phyloP scores from a whole-genome alignment of 1,284 basidiomycete genomes.

The Ustilago shanxiensis region DNA sequence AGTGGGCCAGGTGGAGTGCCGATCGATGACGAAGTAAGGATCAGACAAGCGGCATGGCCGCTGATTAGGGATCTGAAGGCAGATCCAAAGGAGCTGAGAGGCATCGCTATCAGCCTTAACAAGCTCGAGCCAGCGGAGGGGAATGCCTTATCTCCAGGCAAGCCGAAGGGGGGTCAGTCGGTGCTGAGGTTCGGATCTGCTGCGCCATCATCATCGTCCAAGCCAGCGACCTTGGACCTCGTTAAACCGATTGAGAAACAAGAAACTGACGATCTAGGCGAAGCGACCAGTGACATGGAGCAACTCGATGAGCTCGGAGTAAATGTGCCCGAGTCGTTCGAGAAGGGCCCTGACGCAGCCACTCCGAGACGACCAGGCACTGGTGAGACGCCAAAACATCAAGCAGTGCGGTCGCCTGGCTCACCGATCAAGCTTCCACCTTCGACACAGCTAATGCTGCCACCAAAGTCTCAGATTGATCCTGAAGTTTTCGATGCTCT shows the following conservation, averaged over 20 bases:
- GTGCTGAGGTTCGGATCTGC: slow-evolving; percentile 27
- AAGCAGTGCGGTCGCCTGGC: not conserved
- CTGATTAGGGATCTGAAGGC: slow-evolving; percentile 81
- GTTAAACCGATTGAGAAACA: not conserved
- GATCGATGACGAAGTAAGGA: slow-evolving; percentile 79
- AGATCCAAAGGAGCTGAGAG: slow-evolving; percentile 88
- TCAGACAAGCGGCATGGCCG: slow-evolving; percentile 83
- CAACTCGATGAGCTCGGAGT: slow-evolving; percentile 36
- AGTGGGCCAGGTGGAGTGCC: slow-evolving; percentile 71
- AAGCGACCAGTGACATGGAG: slow-evolving; percentile 20
- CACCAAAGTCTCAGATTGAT: slow-evolving; percentile 62
- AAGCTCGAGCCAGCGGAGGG: slow-evolving; percentile 76
- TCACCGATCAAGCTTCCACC: slow-evolving; percentile 20
- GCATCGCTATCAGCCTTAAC: slow-evolving; percentile 91
- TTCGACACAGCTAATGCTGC: slow-evolving; percentile 55
- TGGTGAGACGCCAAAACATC: not conserved
- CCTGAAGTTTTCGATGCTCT: slow-evolving; percentile 50
- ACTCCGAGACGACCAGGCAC: slow-evolving; percentile 22
- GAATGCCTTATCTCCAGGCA: slow-evolving; percentile 33
- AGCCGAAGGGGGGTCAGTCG: slow-evolving; percentile 37
- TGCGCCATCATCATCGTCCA: not conserved
- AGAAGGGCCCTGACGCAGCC: slow-evolving; percentile 39
- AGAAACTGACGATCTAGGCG: slow-evolving; percentile 9
- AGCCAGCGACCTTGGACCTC: not conserved
- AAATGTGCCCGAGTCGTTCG: slow-evolving; percentile 22